phyloP scores from a whole-genome alignment of 2,329 filamentous ascomycete genomes.

The Ophiostoma sp. region DNA sequence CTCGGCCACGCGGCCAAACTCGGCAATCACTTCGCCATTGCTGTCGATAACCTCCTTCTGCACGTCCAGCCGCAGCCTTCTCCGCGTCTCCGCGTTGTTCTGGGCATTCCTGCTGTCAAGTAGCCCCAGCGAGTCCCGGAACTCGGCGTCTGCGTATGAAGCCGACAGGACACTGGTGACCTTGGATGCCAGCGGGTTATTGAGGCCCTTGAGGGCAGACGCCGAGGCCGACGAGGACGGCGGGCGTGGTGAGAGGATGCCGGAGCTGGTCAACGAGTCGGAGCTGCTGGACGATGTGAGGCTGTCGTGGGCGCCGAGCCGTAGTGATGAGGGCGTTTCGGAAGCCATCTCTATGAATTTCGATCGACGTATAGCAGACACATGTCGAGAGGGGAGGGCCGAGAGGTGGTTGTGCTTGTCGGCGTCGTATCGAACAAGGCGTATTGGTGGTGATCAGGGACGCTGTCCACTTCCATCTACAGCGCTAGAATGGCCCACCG shows the following conservation, averaged over 20 bases:
- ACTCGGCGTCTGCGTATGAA: conserved; percentile 88
- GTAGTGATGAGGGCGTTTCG: conserved; percentile 14
- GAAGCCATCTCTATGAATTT: conserved; percentile 24
- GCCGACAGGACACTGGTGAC: conserved; percentile 81
- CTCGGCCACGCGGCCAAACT: conserved; percentile 86
- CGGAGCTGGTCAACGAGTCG: conserved; percentile 8
- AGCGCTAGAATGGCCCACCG: background rate
- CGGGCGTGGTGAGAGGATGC: conserved; percentile 33
- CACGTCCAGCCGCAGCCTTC: conserved; percentile 72
- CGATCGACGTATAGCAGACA: conserved; percentile 14
- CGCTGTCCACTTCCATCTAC: background rate
- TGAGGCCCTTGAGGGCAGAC: conserved; percentile 29
- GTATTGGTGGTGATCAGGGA: background rate
- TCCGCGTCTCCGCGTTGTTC: conserved; percentile 72
- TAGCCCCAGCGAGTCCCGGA: conserved; percentile 74
- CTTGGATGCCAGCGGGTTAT: conserved; percentile 65
- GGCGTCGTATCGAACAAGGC: background rate
- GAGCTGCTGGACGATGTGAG: background rate
- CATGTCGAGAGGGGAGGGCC: conserved; percentile 13
- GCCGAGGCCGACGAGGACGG: conserved; percentile 27
- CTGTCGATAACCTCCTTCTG: conserved; percentile 90
- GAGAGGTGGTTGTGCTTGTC: background rate
- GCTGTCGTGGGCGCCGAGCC: conserved; percentile 11
- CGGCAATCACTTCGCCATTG: conserved; percentile 80
- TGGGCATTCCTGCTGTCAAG: conserved; percentile 65